Conservation (phyloP, 352 stramenopile genomes). For the Phytophthora tentaculata region DNA sequence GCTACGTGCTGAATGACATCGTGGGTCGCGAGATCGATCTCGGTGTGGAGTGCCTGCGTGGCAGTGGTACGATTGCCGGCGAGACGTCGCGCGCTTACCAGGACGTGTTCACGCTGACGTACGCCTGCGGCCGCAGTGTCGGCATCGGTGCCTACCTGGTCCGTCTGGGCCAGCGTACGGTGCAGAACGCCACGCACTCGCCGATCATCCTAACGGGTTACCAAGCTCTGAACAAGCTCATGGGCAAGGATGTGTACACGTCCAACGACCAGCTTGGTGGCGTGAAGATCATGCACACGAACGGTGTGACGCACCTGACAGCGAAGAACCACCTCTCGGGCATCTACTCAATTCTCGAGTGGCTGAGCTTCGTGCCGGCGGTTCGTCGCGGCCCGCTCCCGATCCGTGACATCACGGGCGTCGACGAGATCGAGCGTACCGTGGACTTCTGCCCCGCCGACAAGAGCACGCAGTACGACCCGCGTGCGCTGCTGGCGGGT, state of each 20-base stretch:
- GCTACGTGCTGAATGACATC: slow-evolving; percentile 97
- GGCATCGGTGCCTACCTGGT: slow-evolving; percentile 99
- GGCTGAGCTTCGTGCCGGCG: slow-evolving; percentile 98
- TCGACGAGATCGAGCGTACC: slow-evolving; percentile 86
- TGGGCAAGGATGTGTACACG: slow-evolving; percentile 99
- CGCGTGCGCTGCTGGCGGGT: slow-evolving; percentile 92
- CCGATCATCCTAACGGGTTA: slow-evolving; percentile 99
- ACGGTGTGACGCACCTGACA: slow-evolving; percentile 98
- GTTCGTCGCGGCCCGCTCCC: slow-evolving; percentile 80
- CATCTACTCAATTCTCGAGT: slow-evolving; percentile 96
- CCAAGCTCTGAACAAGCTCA: slow-evolving; percentile 99
- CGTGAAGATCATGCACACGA: slow-evolving; percentile 99
- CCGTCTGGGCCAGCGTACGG: slow-evolving; percentile 98
- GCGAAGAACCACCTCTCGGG: slow-evolving; percentile 97
- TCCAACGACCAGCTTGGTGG: slow-evolving; percentile 99
- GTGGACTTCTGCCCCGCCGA: slow-evolving; percentile 93
- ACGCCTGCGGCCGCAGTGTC: slow-evolving; percentile 98
- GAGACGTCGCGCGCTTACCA: slow-evolving; percentile 99
- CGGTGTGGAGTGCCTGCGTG: slow-evolving; percentile 99
- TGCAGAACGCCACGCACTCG: slow-evolving; percentile 97
- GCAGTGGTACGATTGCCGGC: slow-evolving; percentile 98
- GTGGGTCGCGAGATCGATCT: slow-evolving; percentile 98
- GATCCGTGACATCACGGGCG: slow-evolving; percentile 83
- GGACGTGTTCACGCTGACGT: slow-evolving; percentile 99
- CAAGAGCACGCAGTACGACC: slow-evolving; percentile 96